Percentiles rank a stretch among this genome's conserved stretches.
phyloP scores from a whole-genome alignment of 805 yeast species.

The Lipomyces starkeyi region DNA sequence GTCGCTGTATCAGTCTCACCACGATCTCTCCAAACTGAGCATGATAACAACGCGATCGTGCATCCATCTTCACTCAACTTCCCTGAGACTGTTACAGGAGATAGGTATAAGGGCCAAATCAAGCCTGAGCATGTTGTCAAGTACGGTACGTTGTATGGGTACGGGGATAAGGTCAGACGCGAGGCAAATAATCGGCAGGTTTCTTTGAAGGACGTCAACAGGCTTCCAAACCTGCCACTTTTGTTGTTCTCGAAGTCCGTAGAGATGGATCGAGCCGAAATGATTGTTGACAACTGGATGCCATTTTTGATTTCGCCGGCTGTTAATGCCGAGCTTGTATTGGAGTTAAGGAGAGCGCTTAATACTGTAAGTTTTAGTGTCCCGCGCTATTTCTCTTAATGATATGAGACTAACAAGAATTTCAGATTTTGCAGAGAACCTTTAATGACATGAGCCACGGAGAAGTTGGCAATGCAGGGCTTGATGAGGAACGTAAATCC shows the following conservation, averaged over 20 bases:
- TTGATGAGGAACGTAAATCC: background rate
- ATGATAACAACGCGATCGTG: conserved; percentile 27
- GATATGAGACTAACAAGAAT: background rate
- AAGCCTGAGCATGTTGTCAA: background rate
- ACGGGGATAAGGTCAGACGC: conserved; percentile 29
- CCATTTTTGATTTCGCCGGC: conserved; percentile 17
- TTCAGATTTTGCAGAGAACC: conserved; percentile 4
- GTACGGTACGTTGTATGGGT: conserved; percentile 28
- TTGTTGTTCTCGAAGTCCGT: conserved; percentile 19
- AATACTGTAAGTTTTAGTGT: conserved; percentile 4
- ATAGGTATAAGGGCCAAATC: conserved; percentile 20
- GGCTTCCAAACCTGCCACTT: conserved; percentile 11
- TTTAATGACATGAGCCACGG: conserved; percentile 10
- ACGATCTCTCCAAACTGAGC: conserved; percentile 24
- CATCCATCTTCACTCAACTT: conserved; percentile 31
- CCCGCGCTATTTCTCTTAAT: background rate
- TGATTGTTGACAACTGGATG: conserved; percentile 31
- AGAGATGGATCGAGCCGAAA: conserved; percentile 1
- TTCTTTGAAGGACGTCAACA: conserved; percentile 15
- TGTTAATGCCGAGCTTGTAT: background rate
- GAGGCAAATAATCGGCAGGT: conserved; percentile 28
- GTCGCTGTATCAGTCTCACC: conserved; percentile 16
- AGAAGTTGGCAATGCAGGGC: background rate
- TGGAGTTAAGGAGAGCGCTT: background rate
- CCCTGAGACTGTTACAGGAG: conserved; percentile 18